These are phyloP conservation scores for Diaporthe sp. DNA, from an alignment of 2,329 filamentous ascomycete genomes.

Conservation along the genomic window DNA sequence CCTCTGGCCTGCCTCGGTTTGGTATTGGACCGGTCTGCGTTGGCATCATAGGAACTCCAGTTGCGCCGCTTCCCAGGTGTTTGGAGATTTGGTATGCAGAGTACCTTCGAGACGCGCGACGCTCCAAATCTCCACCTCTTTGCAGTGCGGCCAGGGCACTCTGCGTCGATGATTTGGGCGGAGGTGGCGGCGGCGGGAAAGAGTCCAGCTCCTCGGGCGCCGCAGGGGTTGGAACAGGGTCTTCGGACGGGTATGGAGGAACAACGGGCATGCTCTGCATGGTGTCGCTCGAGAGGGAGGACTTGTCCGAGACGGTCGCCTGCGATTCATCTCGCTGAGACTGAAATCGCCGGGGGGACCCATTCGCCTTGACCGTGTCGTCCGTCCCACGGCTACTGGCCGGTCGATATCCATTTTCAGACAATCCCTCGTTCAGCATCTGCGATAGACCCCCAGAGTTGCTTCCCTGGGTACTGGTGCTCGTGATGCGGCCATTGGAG, in stretches of 20 bases:
- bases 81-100: slow-evolving; percentile 98
- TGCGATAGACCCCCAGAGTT: slow-evolving; percentile 68
- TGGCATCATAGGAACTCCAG: slow-evolving; percentile 88
- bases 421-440: slow-evolving; percentile 72
- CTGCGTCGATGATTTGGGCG: slow-evolving; percentile 85
- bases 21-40: slow-evolving; percentile 86
- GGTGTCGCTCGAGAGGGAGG: slow-evolving; percentile 79
- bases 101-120: slow-evolving; percentile 91
- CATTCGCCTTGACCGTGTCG: slow-evolving; percentile 49
- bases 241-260: slow-evolving; percentile 77
- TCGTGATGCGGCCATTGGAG: slow-evolving; percentile 63
- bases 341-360: slow-evolving; percentile 65
- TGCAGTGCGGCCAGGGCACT: slow-evolving; percentile 93
- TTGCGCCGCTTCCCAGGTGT: slow-evolving; percentile 84
- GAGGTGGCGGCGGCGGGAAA: slow-evolving; percentile 82
- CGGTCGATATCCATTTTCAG: slow-evolving; percentile 63
- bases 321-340: slow-evolving; percentile 66
- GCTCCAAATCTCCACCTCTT: slow-evolving; percentile 90
- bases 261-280: slow-evolving; percentile 84
- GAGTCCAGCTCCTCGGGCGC: slow-evolving; percentile 67
- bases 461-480: slow-evolving; percentile 71
- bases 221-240: slow-evolving; percentile 58
- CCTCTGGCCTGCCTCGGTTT: slow-evolving; percentile 84
- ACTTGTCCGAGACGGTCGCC: slow-evolving; percentile 70
- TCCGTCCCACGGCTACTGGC: slow-evolving; percentile 52